Base-by-base conservation (phyloP, 2,329 filamentous ascomycete genomes). In the Knufia petricola region DNA sequence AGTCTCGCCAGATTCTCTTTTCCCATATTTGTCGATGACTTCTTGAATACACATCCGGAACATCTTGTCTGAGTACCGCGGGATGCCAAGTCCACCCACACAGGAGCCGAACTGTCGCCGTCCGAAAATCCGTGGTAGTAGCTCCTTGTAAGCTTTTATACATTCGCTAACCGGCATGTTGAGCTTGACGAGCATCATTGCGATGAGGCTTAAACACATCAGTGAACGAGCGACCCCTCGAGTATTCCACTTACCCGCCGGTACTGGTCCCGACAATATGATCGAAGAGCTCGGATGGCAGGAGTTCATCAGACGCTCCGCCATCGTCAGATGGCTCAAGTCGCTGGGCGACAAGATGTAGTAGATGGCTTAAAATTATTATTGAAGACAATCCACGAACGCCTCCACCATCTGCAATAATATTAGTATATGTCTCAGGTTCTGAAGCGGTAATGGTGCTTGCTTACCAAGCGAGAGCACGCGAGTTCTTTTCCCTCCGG, bases 171-270 rank as follows among this genome's bases (percentile, higher is more conserved):
- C 63, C 21, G 62, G 64, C 68, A 75, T 71, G 24, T 65, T 57
- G 1, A 75, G 59, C 2, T 69, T 64, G 1, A 70, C 70, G 3
- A 74, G 63, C 64, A 75, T 69, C 28, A 75, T 66, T 2, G 71
- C 70, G 8, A 74, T 68, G 7, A 74, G 58, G 0, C 70, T 72
- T 21, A 15, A n/a, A 42, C 23, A 23, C 28, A 30, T 49, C 19
- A 45, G 39, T 45, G 39, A 6, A 48, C 20, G 17, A 20, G n/a
- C 10, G 10, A 12, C 30, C 2, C 8, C 20, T 6, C 17, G 15
- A 4, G 3, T 37, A 7, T 19, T 13, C 55, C 52, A 53, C 60
- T 36, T 46, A 67, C 66, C 64, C 64, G 45, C 64, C 64, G 2
- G 64, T 64, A 20, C 62, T 61, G 0, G 63, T 66, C 0, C 66